These are phyloP conservation scores for Daldinia bambusicola DNA, from an alignment of 495 filamentous ascomycete species.

Conservation along the genomic window DNA sequence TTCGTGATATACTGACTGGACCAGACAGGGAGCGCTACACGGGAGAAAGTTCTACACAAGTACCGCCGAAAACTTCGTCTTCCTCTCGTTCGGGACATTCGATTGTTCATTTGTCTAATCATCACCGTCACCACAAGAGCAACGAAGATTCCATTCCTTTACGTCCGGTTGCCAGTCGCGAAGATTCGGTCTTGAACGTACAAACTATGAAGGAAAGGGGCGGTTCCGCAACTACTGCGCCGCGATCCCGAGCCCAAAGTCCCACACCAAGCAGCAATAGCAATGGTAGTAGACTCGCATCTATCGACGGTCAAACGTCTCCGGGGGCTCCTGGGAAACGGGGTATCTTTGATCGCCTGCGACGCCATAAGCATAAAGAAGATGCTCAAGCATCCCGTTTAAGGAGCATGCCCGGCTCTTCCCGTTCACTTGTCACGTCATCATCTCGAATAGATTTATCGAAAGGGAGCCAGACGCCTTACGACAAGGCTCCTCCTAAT, in stretches of 20 bases:
- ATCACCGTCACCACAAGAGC: conserved; percentile 78
- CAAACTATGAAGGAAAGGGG: conserved; percentile 58
- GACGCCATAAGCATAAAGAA: conserved; percentile 68
- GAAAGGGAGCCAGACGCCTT: conserved; percentile 54
- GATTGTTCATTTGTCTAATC: conserved; percentile 66
- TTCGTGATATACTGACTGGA: conserved; percentile 75
- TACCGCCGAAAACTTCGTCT: conserved; percentile 61
- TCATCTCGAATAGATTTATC: conserved; percentile 62
- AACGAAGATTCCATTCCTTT: conserved; percentile 75
- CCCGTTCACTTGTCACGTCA: conserved; percentile 62
- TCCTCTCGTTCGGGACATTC: conserved; percentile 64
- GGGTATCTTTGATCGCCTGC: conserved; percentile 72
- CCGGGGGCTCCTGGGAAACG: conserved; percentile 70
- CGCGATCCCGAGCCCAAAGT: conserved; percentile 71
- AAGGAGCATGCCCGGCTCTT: conserved; percentile 65
- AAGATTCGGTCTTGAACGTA: conserved; percentile 70
- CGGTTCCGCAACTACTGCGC: conserved; percentile 54
- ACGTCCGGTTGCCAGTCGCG: conserved; percentile 72
- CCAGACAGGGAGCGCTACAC: conserved; percentile 74
- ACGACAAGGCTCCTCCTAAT: conserved; percentile 58
- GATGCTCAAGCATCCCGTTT: conserved; percentile 59
- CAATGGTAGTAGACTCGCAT: conserved; percentile 57
- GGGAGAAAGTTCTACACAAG: conserved; percentile 54
- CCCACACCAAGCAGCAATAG: conserved; percentile 78
- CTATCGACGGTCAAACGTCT: conserved; percentile 66